phyloP scores from a whole-genome alignment of 2,329 filamentous ascomycete genomes.

The Rutstroemia sp. region DNA sequence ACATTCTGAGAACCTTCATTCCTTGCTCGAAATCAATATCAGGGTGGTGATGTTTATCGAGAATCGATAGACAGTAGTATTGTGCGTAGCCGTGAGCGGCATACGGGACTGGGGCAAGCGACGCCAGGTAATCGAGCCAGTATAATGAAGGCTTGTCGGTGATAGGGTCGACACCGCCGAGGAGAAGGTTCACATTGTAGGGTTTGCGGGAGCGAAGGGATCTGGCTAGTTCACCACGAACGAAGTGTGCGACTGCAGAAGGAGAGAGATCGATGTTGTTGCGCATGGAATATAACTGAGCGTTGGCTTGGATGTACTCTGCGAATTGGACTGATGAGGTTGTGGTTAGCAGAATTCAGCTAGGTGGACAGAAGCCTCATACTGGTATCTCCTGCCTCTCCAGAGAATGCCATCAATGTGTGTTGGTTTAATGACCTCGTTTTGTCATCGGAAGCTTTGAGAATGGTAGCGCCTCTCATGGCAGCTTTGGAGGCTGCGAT shows the following conservation, averaged over 20 bases:
- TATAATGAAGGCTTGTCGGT: slow-evolving; percentile 85
- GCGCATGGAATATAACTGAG: slow-evolving; percentile 97
- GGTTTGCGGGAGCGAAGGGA: slow-evolving; percentile 87
- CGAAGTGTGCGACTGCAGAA: slow-evolving; percentile 82
- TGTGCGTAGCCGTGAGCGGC: slow-evolving; percentile 97
- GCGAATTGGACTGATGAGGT: slow-evolving; percentile 78
- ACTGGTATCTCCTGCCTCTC: slow-evolving; percentile 95
- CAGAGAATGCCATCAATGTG: slow-evolving; percentile 90
- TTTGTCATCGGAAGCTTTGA: slow-evolving; percentile 96
- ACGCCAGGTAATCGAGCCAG: slow-evolving; percentile 96
- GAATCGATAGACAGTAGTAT: slow-evolving; percentile 96
- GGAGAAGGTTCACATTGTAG: slow-evolving; percentile 92
- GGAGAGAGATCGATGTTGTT: slow-evolving; percentile 91
- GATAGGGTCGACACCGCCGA: slow-evolving; percentile 90
- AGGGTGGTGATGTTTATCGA: slow-evolving; percentile 98
- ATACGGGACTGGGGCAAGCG: slow-evolving; percentile 81
- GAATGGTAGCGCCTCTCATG: slow-evolving; percentile 93
- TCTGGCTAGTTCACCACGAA: slow-evolving; percentile 85
- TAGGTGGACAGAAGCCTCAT: slow-evolving; percentile 22
- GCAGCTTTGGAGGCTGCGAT: slow-evolving; percentile 95
- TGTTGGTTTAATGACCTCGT: slow-evolving; percentile 87
- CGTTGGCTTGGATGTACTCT: slow-evolving; percentile 98
- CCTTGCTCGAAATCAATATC: slow-evolving; percentile 86
- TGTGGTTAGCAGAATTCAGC: too few species aligned
- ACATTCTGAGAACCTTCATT: slow-evolving; percentile 87